A percentile compares a stretch with the other conserved stretches of the same genome.
These are phyloP conservation scores for Oenanthe sinensis DNA, from an alignment of 129 eudicot genomes.

Conservation along the genomic window DNA sequence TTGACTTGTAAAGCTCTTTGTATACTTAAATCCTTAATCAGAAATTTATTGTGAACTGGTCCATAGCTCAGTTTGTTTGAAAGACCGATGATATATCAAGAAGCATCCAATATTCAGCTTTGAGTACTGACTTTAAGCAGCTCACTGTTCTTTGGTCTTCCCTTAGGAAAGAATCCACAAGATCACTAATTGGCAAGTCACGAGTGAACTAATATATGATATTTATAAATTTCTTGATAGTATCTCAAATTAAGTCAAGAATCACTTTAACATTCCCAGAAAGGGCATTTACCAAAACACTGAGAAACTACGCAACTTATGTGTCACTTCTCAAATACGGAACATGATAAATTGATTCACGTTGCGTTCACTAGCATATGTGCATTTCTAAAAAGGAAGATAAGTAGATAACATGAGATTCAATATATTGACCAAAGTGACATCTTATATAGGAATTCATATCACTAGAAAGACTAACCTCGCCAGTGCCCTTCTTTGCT, in stretches of 20 bases:
- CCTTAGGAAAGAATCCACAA: not conserved
- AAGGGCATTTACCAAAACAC: not conserved
- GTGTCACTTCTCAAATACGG: not conserved
- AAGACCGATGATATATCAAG: not conserved
- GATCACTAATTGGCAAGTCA: not conserved
- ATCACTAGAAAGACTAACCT: slow-evolving; percentile 47
- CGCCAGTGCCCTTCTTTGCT: slow-evolving; percentile 78
- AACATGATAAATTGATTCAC: not conserved
- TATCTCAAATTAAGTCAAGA: not conserved
- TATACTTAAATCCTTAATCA: not conserved
- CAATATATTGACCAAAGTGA: not conserved
- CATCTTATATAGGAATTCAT: not conserved
- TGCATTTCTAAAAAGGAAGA: too few species aligned
- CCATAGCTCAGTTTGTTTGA: not conserved
- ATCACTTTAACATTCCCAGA: not conserved
- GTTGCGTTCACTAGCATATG: not conserved
- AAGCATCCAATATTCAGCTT: not conserved
- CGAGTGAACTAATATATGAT: not conserved
- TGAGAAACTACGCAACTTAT: not conserved
- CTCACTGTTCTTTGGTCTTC: not conserved
- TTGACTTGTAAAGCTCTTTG: not conserved
- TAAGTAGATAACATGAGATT: not conserved
- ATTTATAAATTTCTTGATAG: not conserved
- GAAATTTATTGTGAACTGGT: not conserved
- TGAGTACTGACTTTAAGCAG: not conserved